Evolutionary conservation across 495 filamentous ascomycete species (phyloP), one percentile per base, ranked within the genome.

Genomic region (Margaritispora aquatica): DNA sequence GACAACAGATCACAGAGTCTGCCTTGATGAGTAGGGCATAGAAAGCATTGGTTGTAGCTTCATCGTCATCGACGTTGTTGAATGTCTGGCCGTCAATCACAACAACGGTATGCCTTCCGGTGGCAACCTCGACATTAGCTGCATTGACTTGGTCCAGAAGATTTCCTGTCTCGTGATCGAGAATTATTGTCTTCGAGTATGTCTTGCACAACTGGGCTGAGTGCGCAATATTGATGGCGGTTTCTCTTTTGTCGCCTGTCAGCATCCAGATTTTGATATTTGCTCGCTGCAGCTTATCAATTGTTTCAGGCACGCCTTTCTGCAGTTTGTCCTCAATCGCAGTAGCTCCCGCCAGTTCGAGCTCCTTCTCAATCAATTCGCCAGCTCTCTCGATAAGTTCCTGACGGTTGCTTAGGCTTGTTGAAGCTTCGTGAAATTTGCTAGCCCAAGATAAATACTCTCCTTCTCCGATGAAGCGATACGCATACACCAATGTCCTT

Each of bases 221-320:
- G 65, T 95, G 86, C 2, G 89, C 92, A 61, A 96, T 92, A 69
- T 96, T 96, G 71, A 97, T 92, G 17, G 92, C 92, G 2, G 92
- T 97, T 74, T 97, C 92, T 19, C 92, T 82, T 70, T 96, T 96
- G 71, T 97, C 92, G 21, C 92, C 92, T 9, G 92, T 97, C 56
- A 97, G 73, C 92, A 97, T 97, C 91, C 92, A 96, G 50, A 96
- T 76, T 73, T 96, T 96, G 71, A 97, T 97, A 61, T 91, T 92
- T 1, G 91, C 92, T 36, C 92, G 78, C 53, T 89, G 78, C 26
- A 97, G 78, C 70, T 93, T 92, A 1, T 64, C 58, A 58, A 97
- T 93, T 0, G 92, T 85, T 70, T 96, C 90, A 0, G 92, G 89
- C 0, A 97, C 92, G 17, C 92, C 92, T 59, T 86, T 83, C 67